phyloP scores from a whole-genome alignment of 208 protist genomes.

The Trypanosoma caninum region DNA sequence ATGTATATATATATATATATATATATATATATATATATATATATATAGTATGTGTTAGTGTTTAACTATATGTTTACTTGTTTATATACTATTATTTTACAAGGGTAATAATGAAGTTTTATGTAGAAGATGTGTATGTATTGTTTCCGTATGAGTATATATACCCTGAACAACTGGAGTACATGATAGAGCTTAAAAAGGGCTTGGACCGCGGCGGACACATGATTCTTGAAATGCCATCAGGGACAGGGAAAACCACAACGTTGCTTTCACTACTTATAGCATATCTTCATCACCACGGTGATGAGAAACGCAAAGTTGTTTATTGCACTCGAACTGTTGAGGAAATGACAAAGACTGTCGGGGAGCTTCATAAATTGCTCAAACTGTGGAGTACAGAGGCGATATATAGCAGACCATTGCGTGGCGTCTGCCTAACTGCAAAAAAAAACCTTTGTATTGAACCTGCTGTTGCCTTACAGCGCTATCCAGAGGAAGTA shows the following conservation, averaged over 20 bases:
- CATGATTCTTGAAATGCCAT: constrained; percentile 98
- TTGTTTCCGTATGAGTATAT: constrained; percentile 99
- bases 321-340: constrained; percentile 99
- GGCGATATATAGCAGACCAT: constrained; percentile 38
- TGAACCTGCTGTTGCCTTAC: constrained; percentile 76
- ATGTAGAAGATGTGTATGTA: constrained; percentile 96
- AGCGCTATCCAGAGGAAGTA: constrained; percentile 79
- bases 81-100: too few relatives aligned
- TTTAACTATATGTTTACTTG: too few relatives aligned
- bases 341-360: constrained; percentile 98
- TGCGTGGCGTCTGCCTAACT: constrained; percentile 83
- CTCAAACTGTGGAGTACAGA: constrained; percentile 71
- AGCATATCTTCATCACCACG: constrained; percentile 92
- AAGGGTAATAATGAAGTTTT: constrained; percentile 97
- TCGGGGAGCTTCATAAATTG: constrained; percentile 92
- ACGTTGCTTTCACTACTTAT: constrained; percentile 97
- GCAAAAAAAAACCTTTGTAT: constrained; percentile 97
- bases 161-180: constrained; percentile 98
- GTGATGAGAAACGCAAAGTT: constrained; percentile 93
- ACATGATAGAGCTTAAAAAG: constrained; percentile 97
- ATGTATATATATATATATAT: constrained; percentile 14
- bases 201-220: constrained; percentile 93
- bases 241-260: constrained; percentile 99
- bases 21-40: constrained; percentile 10
- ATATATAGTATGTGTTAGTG: constrained; percentile 7